Evolutionary conservation across 345 rosid species (phyloP).

Genomic region (Cardiospermum halicacabum): DNA sequence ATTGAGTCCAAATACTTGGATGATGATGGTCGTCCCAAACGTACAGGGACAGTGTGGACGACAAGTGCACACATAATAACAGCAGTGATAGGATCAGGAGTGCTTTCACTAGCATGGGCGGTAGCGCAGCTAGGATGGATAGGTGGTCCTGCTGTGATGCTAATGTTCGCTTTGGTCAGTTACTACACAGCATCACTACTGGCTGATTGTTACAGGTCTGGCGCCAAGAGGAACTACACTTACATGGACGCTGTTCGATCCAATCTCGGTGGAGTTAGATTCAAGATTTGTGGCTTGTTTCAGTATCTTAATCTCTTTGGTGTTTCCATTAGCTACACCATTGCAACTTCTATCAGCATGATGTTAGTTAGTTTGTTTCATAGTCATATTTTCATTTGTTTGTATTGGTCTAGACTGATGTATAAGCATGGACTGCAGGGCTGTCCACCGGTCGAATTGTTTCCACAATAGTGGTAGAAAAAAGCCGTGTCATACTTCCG

Average conservation of each 20-base stretch:
- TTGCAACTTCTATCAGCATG: slow-evolving; percentile 82
- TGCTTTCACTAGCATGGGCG: slow-evolving; percentile 75
- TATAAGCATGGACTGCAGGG: slow-evolving; percentile 33
- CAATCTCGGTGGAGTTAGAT: slow-evolving; percentile 63
- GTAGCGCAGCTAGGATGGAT: slow-evolving; percentile 83
- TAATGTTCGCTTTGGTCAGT: slow-evolving; percentile 60
- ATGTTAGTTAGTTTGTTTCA: slow-evolving; percentile 32
- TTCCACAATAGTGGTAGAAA: slow-evolving; percentile 56
- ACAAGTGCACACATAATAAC: slow-evolving; percentile 79
- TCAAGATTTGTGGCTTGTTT: slow-evolving; percentile 58
- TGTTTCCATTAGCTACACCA: slow-evolving; percentile 63
- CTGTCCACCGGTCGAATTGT: slow-evolving; percentile 69
- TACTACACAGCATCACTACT: slow-evolving; percentile 61
- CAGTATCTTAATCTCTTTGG: slow-evolving; percentile 76
- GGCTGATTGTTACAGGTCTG: slow-evolving; percentile 57
- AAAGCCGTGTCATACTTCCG: slow-evolving; percentile 56
- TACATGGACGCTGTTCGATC: slow-evolving; percentile 74
- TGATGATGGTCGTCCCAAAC: slow-evolving; percentile 68
- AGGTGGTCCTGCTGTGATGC: slow-evolving; percentile 69
- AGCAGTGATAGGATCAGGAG: slow-evolving; percentile 81
- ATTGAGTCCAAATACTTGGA: slow-evolving; percentile 49
- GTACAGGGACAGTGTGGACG: slow-evolving; percentile 77
- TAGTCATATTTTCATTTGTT: neutral
- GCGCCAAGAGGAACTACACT: slow-evolving; percentile 75
- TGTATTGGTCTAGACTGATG: neutral